Evolutionary conservation across 106 monocot species (phyloP).

Genomic region (Apostasia ramifera): DNA sequence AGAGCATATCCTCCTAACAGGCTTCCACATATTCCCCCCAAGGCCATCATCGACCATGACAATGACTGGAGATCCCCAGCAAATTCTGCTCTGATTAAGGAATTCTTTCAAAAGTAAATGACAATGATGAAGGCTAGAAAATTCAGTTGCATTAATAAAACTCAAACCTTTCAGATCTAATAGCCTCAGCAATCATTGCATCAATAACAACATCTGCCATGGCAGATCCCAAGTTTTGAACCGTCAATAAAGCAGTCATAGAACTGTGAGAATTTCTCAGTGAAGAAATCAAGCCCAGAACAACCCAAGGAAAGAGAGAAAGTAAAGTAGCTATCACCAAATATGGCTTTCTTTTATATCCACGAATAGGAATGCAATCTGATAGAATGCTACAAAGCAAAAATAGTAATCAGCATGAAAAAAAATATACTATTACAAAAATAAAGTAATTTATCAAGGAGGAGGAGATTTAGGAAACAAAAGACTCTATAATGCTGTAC

Average conservation of each 20-base stretch:
- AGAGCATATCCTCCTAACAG: conserved; percentile 69
- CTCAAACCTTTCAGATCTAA: conserved; percentile 44
- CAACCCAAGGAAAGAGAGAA: conserved; percentile 70
- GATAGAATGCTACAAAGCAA: conserved; percentile 57
- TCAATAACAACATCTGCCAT: conserved; percentile 93
- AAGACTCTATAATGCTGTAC: too few relatives aligned
- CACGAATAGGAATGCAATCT: conserved; percentile 70
- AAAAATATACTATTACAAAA: background rate
- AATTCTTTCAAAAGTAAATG: background rate
- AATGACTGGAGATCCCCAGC: conserved; percentile 76
- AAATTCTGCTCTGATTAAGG: conserved; percentile 53
- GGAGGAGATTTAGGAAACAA: too few relatives aligned
- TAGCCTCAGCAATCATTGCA: conserved; percentile 90
- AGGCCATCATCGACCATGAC: conserved; percentile 74
- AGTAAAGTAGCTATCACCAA: conserved; percentile 53
- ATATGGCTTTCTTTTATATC: conserved; percentile 59
- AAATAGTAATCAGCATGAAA: background rate
- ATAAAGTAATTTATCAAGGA: background rate
- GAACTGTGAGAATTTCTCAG: conserved; percentile 46
- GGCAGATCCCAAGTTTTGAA: conserved; percentile 76
- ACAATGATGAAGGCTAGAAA: too few relatives aligned
- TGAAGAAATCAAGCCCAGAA: conserved; percentile 37
- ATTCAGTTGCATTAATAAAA: background rate
- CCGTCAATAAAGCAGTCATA: conserved; percentile 37
- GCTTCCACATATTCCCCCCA: conserved; percentile 80